Percentiles rank a stretch among this genome's conserved stretches.
These are phyloP conservation scores for Panaeolus papilionaceus DNA, from an alignment of 768 basidiomycete species.

Conservation along the genomic window DNA sequence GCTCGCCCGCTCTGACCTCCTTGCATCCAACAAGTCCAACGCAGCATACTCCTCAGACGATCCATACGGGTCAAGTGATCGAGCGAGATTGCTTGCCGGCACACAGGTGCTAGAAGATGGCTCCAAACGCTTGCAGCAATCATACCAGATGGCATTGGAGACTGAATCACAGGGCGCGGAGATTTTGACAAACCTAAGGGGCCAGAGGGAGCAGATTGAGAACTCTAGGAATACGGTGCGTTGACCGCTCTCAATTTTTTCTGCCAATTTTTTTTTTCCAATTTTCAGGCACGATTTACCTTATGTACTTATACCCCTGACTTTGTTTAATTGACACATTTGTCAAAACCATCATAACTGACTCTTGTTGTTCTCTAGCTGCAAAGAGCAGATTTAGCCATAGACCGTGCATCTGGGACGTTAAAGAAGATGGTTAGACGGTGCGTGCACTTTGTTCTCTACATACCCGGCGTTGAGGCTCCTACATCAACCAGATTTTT, in stretches of 20 bases:
- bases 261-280: not conserved
- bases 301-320: not conserved
- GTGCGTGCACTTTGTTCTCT: slow-evolving; percentile 52
- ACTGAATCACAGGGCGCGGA: slow-evolving; percentile 96
- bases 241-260: slow-evolving; percentile 1
- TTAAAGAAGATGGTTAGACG: slow-evolving; percentile 95
- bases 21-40: slow-evolving; percentile 51
- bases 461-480: slow-evolving; percentile 21
- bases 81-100: slow-evolving; percentile 81
- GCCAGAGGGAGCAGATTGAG: slow-evolving; percentile 94
- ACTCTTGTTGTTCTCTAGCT: slow-evolving; percentile 53
- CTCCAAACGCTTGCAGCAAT: slow-evolving; percentile 83
- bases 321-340: not conserved
- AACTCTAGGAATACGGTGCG: slow-evolving; percentile 88
- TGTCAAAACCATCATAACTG: not conserved
- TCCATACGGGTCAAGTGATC: slow-evolving; percentile 77
- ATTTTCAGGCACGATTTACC: not conserved
- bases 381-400: slow-evolving; percentile 83
- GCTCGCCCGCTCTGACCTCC: slow-evolving; percentile 78
- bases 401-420: slow-evolving; percentile 91
- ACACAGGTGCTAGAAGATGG: slow-evolving; percentile 86
- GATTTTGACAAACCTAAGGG: slow-evolving; percentile 83
- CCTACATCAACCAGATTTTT: slow-evolving; percentile 39
- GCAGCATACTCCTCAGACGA: slow-evolving; percentile 69
- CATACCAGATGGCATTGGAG: slow-evolving; percentile 91